Conservation (phyloP, 495 filamentous ascomycete genomes). For the Penicillium turbatum region DNA sequence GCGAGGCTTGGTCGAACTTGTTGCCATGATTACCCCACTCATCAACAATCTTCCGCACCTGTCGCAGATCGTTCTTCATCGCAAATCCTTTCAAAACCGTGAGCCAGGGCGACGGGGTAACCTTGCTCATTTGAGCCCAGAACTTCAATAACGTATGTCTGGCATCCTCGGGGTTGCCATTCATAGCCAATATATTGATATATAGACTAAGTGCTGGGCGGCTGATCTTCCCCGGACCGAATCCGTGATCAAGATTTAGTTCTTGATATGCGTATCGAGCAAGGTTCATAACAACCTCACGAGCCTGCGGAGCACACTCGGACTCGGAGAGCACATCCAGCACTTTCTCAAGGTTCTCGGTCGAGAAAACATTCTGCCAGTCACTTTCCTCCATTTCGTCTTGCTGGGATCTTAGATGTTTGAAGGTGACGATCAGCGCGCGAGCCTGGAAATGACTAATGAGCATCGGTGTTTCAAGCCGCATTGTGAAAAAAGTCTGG, state of each 20-base stretch:
- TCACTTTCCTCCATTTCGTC: conserved; percentile 33
- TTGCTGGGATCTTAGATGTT: conserved; percentile 48
- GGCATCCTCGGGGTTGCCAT: conserved; percentile 58
- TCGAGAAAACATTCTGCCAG: conserved; percentile 41
- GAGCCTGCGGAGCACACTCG: conserved; percentile 34
- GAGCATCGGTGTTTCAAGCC: conserved; percentile 40
- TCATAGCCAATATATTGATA: conserved; percentile 52
- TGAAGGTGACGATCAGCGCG: conserved; percentile 52
- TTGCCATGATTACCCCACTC: conserved; percentile 30
- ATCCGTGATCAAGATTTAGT: conserved; percentile 40
- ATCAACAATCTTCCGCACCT: conserved; percentile 27
- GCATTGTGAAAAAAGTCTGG: conserved; percentile 56
- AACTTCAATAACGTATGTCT: conserved; percentile 46
- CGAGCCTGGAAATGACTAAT: conserved; percentile 65
- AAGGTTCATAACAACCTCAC: conserved; percentile 41
- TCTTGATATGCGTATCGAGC: conserved; percentile 55
- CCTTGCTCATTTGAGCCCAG: conserved; percentile 30
- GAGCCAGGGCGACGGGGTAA: conserved; percentile 50
- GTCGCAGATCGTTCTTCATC: conserved; percentile 52
- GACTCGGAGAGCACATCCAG: conserved; percentile 38
- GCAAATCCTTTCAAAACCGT: conserved; percentile 63
- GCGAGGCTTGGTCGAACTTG: conserved; percentile 34
- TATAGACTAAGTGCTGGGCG: conserved; percentile 45
- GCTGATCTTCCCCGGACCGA: conserved; percentile 32
- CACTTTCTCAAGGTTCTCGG: conserved; percentile 48